Evolutionary conservation across 768 basidiomycete genomes (phyloP).

Genomic region (Podaxis mareebaensis): DNA sequence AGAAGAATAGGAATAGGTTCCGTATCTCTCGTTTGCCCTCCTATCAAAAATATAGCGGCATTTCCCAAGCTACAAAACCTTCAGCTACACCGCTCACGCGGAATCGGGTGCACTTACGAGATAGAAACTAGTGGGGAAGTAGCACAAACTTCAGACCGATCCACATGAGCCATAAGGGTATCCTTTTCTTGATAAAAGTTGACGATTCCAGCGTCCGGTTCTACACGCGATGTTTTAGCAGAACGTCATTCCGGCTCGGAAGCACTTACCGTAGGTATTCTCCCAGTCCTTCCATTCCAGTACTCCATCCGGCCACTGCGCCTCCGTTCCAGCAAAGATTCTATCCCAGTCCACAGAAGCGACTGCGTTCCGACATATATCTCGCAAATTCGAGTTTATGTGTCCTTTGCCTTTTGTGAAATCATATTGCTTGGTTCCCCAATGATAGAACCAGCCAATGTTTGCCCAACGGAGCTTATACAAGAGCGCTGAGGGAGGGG

Average conservation of each 20-base stretch:
- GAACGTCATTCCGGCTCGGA: not conserved
- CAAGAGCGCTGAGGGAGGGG: conserved; percentile 56
- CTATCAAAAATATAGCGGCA: conserved; percentile 87
- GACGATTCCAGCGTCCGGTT: conserved; percentile 95
- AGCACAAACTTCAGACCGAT: conserved; percentile 91
- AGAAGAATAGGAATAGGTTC: conserved; percentile 82
- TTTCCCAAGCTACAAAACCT: conserved; percentile 70
- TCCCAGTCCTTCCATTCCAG: conserved; percentile 76
- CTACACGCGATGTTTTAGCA: conserved; percentile 36
- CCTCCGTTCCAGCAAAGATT: conserved; percentile 48
- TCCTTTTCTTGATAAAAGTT: conserved; percentile 95
- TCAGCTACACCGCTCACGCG: not conserved
- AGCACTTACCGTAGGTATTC: conserved; percentile 70
- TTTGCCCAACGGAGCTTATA: conserved; percentile 92
- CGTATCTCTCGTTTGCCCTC: conserved; percentile 74
- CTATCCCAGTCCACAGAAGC: conserved; percentile 64
- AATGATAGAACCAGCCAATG: conserved; percentile 95
- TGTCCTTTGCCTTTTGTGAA: conserved; percentile 69
- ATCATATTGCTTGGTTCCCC: conserved; percentile 95
- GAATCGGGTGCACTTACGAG: conserved; percentile 56
- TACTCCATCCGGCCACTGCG: conserved; percentile 53
- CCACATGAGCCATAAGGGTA: conserved; percentile 96
- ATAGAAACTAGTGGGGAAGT: conserved; percentile 92
- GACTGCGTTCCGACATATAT: conserved; percentile 66
- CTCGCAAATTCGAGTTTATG: conserved; percentile 56